Percentiles rank a stretch among this genome's conserved stretches.
Evolutionary conservation across 169 alveolate species (phyloP).

Genomic region (Plasmodium vinckei): DNA sequence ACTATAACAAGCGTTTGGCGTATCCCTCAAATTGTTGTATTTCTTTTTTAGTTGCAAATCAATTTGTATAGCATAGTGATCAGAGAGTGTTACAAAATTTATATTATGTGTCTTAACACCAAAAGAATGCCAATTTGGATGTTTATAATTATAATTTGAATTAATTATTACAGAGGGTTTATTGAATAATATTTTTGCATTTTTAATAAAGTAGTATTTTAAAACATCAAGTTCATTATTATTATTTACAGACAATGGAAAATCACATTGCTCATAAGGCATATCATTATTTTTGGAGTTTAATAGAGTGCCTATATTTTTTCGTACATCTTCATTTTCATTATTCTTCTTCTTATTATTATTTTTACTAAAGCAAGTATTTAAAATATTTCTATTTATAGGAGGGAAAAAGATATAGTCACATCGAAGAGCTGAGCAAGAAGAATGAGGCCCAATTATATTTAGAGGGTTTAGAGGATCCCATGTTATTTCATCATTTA

Average conservation of each 20-base stretch:
- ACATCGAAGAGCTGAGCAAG: conserved; percentile 91
- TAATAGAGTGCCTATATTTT: not conserved
- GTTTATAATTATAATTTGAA: conserved; percentile 42
- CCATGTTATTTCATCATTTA: conserved; percentile 88
- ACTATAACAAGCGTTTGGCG: not conserved
- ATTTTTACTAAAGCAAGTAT: not conserved
- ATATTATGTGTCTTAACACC: conserved; percentile 80
- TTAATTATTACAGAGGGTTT: conserved; percentile 89
- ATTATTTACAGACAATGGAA: not conserved
- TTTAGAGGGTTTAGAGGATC: conserved; percentile 92
- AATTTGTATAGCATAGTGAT: conserved; percentile 90
- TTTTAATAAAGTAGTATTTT: conserved; percentile 82
- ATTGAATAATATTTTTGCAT: conserved; percentile 88
- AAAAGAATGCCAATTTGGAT: conserved; percentile 65
- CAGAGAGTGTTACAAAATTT: conserved; percentile 90
- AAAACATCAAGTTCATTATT: conserved; percentile 79
- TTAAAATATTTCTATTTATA: conserved; percentile 28
- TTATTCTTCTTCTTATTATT: not conserved
- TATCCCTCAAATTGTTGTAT: not conserved
- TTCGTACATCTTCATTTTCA: not conserved
- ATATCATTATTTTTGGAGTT: not conserved
- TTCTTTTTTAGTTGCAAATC: conserved; percentile 81
- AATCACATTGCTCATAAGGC: not conserved
- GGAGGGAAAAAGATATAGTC: conserved; percentile 93
- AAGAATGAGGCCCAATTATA: conserved; percentile 91